phyloP scores from a whole-genome alignment of 1,139 yeast genomes.

The Ogataea hybrid region DNA sequence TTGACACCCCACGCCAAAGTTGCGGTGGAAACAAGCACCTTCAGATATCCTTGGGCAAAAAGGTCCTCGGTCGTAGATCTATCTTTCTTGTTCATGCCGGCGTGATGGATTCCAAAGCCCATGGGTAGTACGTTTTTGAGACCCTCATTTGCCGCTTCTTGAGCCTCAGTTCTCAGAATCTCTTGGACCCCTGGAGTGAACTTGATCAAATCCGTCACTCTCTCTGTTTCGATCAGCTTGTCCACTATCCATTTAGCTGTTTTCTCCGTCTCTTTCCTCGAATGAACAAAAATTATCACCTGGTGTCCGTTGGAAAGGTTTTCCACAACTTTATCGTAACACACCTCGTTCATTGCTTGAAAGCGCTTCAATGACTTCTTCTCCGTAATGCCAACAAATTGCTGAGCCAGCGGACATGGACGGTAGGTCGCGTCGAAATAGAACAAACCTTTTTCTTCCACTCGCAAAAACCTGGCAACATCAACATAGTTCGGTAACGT shows the following conservation, averaged over 20 bases:
- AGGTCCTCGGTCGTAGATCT: constrained; percentile 79
- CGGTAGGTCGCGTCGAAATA: constrained; percentile 81
- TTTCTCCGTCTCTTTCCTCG: constrained; percentile 85
- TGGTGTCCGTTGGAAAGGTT: constrained; percentile 63
- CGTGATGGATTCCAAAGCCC: constrained; percentile 94
- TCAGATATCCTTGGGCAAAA: constrained; percentile 83
- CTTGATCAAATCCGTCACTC: constrained; percentile 44
- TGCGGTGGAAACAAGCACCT: constrained; percentile 87
- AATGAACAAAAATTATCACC: constrained; percentile 87
- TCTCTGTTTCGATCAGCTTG: constrained; percentile 55
- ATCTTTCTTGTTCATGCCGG: constrained; percentile 76
- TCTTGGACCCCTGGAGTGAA: constrained; percentile 61
- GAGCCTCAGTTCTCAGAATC: constrained; percentile 63
- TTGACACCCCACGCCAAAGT: constrained; percentile 99
- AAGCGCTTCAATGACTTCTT: constrained; percentile 75
- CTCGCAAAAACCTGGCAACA: constrained; percentile 80
- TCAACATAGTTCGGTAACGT: constrained; percentile 89
- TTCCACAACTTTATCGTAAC: constrained; percentile 78
- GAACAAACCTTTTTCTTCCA: constrained; percentile 60
- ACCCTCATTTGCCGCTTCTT: constrained; percentile 50
- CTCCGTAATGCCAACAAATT: constrained; percentile 85
- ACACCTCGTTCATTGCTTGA: constrained; percentile 87
- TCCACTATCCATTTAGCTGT: constrained; percentile 77
- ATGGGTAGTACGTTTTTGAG: constrained; percentile 58
- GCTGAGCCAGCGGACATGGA: constrained; percentile 92